Percentiles rank a stretch among this genome's conserved stretches.
Evolutionary conservation across 2,329 filamentous ascomycete genomes (phyloP).

Genomic region (Botrytis porri): DNA sequence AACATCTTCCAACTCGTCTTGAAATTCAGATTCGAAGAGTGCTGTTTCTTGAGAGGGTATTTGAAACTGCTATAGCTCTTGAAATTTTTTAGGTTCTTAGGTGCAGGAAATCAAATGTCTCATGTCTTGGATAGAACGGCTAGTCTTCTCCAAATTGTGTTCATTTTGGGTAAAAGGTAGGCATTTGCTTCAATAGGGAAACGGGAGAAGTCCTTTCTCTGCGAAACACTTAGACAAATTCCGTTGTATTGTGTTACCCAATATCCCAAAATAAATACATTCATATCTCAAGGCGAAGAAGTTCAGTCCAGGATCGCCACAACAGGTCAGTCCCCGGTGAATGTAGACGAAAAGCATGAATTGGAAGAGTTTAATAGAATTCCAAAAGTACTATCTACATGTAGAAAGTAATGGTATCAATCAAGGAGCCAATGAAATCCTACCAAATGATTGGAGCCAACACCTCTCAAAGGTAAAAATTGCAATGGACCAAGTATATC

Average conservation of each 20-base stretch:
- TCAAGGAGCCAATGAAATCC: neutral
- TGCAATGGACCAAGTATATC: neutral
- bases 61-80: accelerated
- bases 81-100: neutral
- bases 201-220: neutral
- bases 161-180: neutral
- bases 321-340: neutral
- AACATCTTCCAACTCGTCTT: neutral
- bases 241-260: neutral
- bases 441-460: neutral
- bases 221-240: neutral
- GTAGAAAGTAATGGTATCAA: neutral
- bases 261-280: neutral
- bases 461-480: neutral
- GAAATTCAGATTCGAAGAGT: neutral
- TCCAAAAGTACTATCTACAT: neutral
- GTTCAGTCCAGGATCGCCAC: neutral
- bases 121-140: neutral
- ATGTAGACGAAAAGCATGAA: neutral
- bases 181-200: neutral
- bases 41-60: neutral
- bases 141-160: neutral
- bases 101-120: neutral
- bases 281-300: neutral
- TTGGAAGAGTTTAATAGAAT: neutral